phyloP scores from a whole-genome alignment of 768 basidiomycete species.

The Boletus reticuloceps region DNA sequence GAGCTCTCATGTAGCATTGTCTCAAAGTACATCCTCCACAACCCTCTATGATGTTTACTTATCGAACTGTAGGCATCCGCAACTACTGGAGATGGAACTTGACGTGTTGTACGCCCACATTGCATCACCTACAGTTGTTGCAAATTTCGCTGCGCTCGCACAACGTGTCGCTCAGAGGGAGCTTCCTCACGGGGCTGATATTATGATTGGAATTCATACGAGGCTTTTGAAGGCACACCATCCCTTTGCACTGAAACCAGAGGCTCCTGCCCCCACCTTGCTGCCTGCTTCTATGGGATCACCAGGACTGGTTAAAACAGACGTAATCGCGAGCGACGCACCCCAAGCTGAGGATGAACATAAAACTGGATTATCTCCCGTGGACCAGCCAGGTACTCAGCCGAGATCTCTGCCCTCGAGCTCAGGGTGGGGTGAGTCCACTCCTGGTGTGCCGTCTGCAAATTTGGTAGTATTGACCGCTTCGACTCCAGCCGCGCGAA shows the following conservation, averaged over 20 bases:
- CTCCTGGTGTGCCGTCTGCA: no score
- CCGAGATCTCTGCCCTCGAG: no score
- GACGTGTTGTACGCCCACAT: constrained; percentile 15
- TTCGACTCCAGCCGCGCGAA: no score
- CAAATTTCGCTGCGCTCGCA: constrained; percentile 5
- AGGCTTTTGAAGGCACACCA: constrained; percentile 12
- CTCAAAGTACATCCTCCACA: constrained; percentile 10
- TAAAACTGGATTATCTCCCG: no score
- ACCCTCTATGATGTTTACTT: neutral
- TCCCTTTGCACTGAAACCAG: neutral
- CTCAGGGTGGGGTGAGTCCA: no score
- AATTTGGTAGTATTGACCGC: no score
- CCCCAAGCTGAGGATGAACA: no score
- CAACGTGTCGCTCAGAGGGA: constrained; percentile 12
- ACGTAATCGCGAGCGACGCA: no score
- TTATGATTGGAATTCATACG: constrained; percentile 17
- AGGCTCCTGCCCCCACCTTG: no score
- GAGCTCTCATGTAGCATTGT: constrained; percentile 17
- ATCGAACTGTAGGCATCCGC: constrained; percentile 6
- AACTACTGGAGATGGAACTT: constrained; percentile 20
- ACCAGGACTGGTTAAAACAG: no score
- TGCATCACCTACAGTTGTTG: constrained; percentile 9
- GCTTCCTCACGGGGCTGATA: constrained; percentile 18
- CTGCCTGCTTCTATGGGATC: no score
- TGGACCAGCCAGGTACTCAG: no score